These are phyloP conservation scores for Vitis hybrid DNA, from an alignment of 177 flowering plant genomes.

Conservation along the genomic window DNA sequence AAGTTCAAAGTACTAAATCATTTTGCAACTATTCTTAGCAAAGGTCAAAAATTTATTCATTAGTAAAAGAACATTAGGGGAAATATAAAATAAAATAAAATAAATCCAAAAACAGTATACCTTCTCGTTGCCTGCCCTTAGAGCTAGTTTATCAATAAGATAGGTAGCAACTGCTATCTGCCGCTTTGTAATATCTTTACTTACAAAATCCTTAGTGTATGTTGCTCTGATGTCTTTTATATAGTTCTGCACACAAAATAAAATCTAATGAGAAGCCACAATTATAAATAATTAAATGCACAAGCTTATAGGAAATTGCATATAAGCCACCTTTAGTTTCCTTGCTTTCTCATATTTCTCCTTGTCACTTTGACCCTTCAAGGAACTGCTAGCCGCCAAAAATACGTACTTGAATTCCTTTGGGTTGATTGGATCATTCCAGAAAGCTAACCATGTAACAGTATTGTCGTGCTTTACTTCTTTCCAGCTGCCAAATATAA, in stretches of 20 bases:
- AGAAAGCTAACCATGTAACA: slow-evolving; percentile 99
- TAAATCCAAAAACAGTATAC: slow-evolving; percentile 28
- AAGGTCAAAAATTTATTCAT: too few relatives aligned
- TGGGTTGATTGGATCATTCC: slow-evolving; percentile 97
- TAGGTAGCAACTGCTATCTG: slow-evolving; percentile 98
- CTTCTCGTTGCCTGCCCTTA: slow-evolving; percentile 99
- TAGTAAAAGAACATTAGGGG: too few relatives aligned
- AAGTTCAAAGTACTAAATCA: too few relatives aligned
- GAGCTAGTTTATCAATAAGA: slow-evolving; percentile 96
- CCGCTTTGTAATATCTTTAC: slow-evolving; percentile 59
- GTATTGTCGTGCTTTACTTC: slow-evolving; percentile 97
- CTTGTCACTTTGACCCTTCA: slow-evolving; percentile 98
- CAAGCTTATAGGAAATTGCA: not conserved
- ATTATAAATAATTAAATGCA: not conserved
- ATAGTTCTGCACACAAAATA: slow-evolving; percentile 58
- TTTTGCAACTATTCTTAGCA: too few relatives aligned
- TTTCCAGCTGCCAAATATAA: slow-evolving; percentile 74
- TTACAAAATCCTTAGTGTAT: slow-evolving; percentile 71
- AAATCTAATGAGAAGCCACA: not conserved
- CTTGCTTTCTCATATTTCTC: slow-evolving; percentile 99
- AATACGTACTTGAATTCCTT: slow-evolving; percentile 94
- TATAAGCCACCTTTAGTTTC: slow-evolving; percentile 58
- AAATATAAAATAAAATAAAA: too few relatives aligned
- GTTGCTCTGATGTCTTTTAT: slow-evolving; percentile 68
- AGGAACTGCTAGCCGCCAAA: slow-evolving; percentile 94